Base-by-base conservation (phyloP, 176 grass and related monocot species). In the Olyra latifolia region DNA sequence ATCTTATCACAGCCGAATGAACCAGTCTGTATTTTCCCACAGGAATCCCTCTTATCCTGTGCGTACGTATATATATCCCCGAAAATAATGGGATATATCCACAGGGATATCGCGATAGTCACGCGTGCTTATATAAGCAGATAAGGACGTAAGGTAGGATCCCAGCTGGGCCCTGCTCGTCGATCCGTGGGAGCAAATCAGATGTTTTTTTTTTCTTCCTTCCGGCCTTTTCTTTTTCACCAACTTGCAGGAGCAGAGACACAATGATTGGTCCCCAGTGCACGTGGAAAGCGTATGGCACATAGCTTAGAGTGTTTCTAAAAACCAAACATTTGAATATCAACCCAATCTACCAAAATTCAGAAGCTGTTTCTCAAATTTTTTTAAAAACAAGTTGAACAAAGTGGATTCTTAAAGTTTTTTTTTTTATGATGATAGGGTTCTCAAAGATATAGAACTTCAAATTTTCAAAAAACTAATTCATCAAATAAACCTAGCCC, bases 121-220 rank as follows among this genome's bases (percentile, higher is more conserved):
- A 1, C 1, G 0, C 0, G 0, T 0, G 39, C 91, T 88, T 94
- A 91, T 94, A 91, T 88, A 94, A 85, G 88, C 74, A 60, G 5
- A 0, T 62, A 7, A 10, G 20, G 8, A 54, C 47, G 32, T 1
- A 35, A 35, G 32, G 32, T 35, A 35, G 32, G 4, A 35, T 35
- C 32, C 32, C 32, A 35, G 1, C 32, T 35, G 32, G 32, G 32
- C 39, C 40, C 6, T 41, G 47, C 66, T 63, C 19, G 71, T 43
- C 20, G 12, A 50, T 11, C 66, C 5, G 10, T 16, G 55, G 59
- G n/a, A 42, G 43, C 54, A 62, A 43, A 66, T 28, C 56, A 41
- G n/a, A 44, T 85, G 30, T 11, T 69, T 43, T 15, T 19, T 16
- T 40, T 61, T 52, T 17, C 50, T 57, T 52, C 23, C 52, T 57